A percentile compares a stretch with the other conserved stretches of the same genome.
Evolutionary conservation across 2,329 filamentous ascomycete species (phyloP).

Genomic region (Dichotomopilus funicola): DNA sequence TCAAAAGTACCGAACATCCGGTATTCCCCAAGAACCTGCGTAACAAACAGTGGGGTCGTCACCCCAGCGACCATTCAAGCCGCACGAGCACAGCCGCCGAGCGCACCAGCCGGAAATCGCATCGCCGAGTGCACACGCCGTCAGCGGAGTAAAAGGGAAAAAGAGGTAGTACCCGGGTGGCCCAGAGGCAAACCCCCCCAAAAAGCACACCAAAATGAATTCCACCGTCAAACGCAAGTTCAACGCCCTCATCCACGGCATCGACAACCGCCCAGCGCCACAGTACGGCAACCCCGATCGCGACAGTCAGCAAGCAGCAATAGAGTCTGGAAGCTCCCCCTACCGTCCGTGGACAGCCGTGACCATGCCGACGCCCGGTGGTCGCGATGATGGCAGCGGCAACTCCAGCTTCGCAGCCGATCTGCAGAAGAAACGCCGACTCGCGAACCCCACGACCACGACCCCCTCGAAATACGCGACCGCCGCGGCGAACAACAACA

Average conservation of each 20-base stretch:
- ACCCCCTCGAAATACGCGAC: conserved; percentile 30
- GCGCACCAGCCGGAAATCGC: background rate
- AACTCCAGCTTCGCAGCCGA: conserved; percentile 29
- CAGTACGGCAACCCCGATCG: conserved; percentile 30
- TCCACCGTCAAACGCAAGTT: conserved; percentile 74
- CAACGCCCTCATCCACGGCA: conserved; percentile 64
- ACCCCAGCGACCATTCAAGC: background rate
- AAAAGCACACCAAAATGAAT: conserved; percentile 46
- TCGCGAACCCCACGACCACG: conserved; percentile 37
- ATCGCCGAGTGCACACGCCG: too few species aligned
- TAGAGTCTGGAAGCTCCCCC: too few species aligned
- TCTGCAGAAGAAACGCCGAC: conserved; percentile 47
- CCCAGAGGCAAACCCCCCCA: too few species aligned
- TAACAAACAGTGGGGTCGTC: conserved; percentile 5
- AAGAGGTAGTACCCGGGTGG: too few species aligned
- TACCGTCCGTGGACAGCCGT: too few species aligned
- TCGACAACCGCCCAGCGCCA: conserved; percentile 47
- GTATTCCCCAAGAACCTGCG: background rate
- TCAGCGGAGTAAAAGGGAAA: too few species aligned
- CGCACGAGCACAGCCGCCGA: background rate
- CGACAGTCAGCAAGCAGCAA: conserved; percentile 5
- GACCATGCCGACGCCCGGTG: conserved; percentile 18
- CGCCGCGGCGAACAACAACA: too few species aligned
- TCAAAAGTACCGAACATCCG: too few species aligned
- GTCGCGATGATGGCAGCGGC: conserved; percentile 23